Conservation (phyloP, 225 moss, liverwort and hornwort genomes). For the Anthoceros angustus region DNA sequence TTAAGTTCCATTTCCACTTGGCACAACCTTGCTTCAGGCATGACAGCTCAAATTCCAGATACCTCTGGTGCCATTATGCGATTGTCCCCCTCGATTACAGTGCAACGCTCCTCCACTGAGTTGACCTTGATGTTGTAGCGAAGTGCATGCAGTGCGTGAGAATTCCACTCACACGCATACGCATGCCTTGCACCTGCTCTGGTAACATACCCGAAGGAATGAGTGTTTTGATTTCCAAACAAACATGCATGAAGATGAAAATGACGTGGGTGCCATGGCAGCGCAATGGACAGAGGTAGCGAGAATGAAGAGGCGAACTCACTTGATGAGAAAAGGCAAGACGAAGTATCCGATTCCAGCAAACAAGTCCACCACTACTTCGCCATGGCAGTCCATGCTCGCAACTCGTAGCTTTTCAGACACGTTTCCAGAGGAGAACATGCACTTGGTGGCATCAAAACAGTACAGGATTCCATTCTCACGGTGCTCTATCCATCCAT, state of each 20-base stretch:
- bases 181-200: slow-evolving; percentile 65
- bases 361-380: slow-evolving; percentile 70
- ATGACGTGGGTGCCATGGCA: too few relatives aligned
- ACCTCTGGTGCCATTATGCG: slow-evolving; percentile 59
- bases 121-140: slow-evolving; percentile 63
- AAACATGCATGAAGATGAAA: neutral
- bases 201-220: neutral
- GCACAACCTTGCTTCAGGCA: neutral
- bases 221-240: neutral
- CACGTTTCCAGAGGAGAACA: slow-evolving; percentile 95
- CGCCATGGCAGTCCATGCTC: slow-evolving; percentile 36
- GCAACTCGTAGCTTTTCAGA: slow-evolving; percentile 86
- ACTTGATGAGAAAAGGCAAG: slow-evolving; percentile 75
- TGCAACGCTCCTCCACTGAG: slow-evolving; percentile 42
- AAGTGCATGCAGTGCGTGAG: slow-evolving; percentile 55
- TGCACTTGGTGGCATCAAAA: slow-evolving; percentile 82
- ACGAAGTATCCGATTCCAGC: slow-evolving; percentile 85
- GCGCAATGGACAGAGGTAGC: neutral
- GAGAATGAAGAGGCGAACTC: slow-evolving; percentile 8
- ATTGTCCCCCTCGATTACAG: slow-evolving; percentile 83
- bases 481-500: slow-evolving; percentile 67
- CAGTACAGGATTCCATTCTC: slow-evolving; percentile 82
- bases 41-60: neutral
- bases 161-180: slow-evolving; percentile 92
- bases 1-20: neutral